phyloP scores from a whole-genome alignment of 306 rosid species.

The Fragaria vesca region DNA sequence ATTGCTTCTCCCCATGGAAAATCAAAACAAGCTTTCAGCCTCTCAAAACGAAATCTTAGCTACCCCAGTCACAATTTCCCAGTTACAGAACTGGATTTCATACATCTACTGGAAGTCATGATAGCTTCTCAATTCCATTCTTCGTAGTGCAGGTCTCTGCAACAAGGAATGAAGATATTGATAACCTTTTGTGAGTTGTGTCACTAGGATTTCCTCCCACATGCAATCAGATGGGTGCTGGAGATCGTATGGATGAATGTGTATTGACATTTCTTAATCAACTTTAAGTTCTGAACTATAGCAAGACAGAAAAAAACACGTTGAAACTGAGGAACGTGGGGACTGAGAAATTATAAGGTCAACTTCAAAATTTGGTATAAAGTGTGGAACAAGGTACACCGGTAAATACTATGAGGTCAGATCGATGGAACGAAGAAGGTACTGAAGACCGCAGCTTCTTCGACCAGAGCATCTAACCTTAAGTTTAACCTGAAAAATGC shows the following conservation, averaged over 20 bases:
- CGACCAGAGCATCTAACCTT: not conserved
- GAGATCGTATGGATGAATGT: not conserved
- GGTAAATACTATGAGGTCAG: not conserved
- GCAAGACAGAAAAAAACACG: not conserved
- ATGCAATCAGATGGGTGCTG: not conserved
- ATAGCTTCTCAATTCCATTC: too few species aligned
- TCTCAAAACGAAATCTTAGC: too few species aligned
- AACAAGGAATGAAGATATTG: not conserved
- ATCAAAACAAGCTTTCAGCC: too few species aligned
- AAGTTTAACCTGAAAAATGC: not conserved
- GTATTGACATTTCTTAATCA: too few species aligned
- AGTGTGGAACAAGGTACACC: not conserved
- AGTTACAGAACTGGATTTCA: too few species aligned
- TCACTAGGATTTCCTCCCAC: constrained; percentile 17
- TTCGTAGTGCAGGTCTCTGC: not conserved
- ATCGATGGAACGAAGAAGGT: not conserved
- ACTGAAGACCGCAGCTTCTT: not conserved
- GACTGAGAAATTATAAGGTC: not conserved
- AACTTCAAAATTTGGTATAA: not conserved
- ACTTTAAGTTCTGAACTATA: not conserved
- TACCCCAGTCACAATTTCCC: too few species aligned
- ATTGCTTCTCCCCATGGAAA: too few species aligned
- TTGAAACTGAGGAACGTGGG: not conserved
- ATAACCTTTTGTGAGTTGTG: not conserved
- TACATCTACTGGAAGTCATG: too few species aligned